Evolutionary conservation across 2,329 filamentous ascomycete species (phyloP).

Genomic region (Seiridium cupressi): DNA sequence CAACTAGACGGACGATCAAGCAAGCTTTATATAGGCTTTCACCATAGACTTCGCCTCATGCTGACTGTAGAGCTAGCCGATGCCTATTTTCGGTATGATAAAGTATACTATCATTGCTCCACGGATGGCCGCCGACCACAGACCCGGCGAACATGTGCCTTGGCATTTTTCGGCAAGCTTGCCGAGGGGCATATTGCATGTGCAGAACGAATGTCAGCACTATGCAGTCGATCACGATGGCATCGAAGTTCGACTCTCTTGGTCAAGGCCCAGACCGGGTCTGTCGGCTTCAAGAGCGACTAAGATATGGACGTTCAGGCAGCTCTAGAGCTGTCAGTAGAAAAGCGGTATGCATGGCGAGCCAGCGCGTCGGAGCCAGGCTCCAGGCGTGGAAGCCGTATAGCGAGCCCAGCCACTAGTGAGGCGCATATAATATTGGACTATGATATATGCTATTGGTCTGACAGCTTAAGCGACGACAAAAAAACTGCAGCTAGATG

Average conservation of each 20-base stretch:
- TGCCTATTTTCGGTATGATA: too few species aligned
- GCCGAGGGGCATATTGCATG: background rate
- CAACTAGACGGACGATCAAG: background rate
- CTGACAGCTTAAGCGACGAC: background rate
- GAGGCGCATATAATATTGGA: slow-evolving; percentile 2
- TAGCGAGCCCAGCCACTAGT: background rate
- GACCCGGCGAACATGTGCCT: background rate
- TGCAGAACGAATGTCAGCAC: background rate
- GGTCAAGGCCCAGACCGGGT: background rate
- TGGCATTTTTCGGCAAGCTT: background rate
- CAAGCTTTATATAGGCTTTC: background rate
- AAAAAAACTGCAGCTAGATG: background rate
- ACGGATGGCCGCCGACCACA: background rate
- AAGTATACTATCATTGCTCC: background rate
- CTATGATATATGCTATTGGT: background rate
- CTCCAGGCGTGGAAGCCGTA: slow-evolving; percentile 3
- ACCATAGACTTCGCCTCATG: background rate
- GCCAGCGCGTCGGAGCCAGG: background rate
- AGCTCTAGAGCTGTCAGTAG: background rate
- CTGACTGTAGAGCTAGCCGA: background rate
- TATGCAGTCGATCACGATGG: background rate
- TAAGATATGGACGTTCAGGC: background rate
- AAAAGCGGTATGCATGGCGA: slow-evolving; percentile 3
- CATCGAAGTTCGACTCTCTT: background rate
- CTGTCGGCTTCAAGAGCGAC: background rate